Evolutionary conservation across 208 protist genomes (phyloP).

Genomic region (Strigomonas culicis): DNA sequence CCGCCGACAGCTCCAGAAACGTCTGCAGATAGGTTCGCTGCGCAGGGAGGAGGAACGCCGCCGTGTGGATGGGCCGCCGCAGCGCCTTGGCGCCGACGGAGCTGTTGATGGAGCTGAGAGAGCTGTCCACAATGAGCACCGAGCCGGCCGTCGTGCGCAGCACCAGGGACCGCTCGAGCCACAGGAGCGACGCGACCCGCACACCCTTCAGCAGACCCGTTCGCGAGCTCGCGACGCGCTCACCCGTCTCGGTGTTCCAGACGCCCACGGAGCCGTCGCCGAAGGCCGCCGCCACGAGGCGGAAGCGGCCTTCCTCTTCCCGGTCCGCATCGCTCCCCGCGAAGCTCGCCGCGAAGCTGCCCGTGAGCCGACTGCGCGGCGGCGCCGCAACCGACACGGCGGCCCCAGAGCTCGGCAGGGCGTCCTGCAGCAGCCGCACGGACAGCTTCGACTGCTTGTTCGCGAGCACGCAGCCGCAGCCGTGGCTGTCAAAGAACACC

Average conservation of each 20-base stretch:
- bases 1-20: slow-evolving; percentile 29
- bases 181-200: slow-evolving; percentile 30
- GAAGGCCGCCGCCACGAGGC: slow-evolving; percentile 22
- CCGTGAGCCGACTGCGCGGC: slow-evolving; percentile 5
- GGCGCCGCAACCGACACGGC: slow-evolving; percentile 24
- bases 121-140: slow-evolving; percentile 50
- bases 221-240: slow-evolving; percentile 41
- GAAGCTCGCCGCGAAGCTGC: slow-evolving; percentile 13
- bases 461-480: slow-evolving; percentile 29
- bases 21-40: slow-evolving; percentile 73
- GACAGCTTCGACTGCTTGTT: slow-evolving; percentile 25
- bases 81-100: slow-evolving; percentile 46
- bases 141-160: slow-evolving; percentile 48
- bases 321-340: not conserved
- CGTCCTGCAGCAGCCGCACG: slow-evolving; percentile 25
- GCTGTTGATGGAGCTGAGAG: slow-evolving; percentile 58
- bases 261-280: slow-evolving; percentile 48
- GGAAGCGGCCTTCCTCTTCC: not conserved
- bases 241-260: slow-evolving; percentile 48
- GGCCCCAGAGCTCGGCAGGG: slow-evolving; percentile 22
- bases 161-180: slow-evolving; percentile 43
- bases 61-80: slow-evolving; percentile 62
- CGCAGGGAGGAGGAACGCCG: slow-evolving; percentile 66
- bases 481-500: slow-evolving; percentile 44
- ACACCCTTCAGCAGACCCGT: slow-evolving; percentile 17